Base-by-base conservation (phyloP, 352 stramenopile genomes). In the Pythium plurisporium region DNA sequence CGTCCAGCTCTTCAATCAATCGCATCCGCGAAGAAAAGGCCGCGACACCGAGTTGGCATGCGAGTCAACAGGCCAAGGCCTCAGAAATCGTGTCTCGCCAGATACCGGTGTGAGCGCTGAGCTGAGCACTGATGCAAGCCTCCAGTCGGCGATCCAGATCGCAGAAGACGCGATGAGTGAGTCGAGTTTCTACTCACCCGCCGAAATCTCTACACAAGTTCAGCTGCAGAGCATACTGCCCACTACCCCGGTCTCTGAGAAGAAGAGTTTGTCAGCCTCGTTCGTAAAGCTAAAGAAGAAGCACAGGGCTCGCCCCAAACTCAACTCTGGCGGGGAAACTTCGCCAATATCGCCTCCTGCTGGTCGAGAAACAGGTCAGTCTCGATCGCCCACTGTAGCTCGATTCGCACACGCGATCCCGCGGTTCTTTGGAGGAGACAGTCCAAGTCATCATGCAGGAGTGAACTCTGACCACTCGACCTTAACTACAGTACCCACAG, bases 1-100 rank as follows among this genome's bases (percentile, higher is more conserved):
- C 56, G 70, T 89, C 2, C 82, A 92, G 51, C 44, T 94, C 5
- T 94, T 92, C 47, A 15, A 64, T 19, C 0, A 11, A 12, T 4
- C 36, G 5, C 64, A 64, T 60, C 54, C 54, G 4, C 38, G 20
- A 29, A 27, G 52, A 27, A 29, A 9, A 12, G 15, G 10, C 2
- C 27, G 19, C 3, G 49, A 48, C 4, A 15, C 23, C n/a, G n/a
- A n/a, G n/a, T n/a, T n/a, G n/a, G n/a, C n/a, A n/a, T n/a, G n/a
- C n/a, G n/a, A n/a, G n/a, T n/a, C n/a, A n/a, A n/a, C n/a, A n/a
- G n/a, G n/a, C n/a, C n/a, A n/a, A n/a, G n/a, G n/a, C n/a, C n/a
- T n/a, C n/a, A n/a, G n/a, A n/a, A n/a, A n/a, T n/a, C n/a, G n/a
- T n/a, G n/a, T n/a, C n/a, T n/a, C n/a, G n/a, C n/a, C n/a, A n/a